Evolutionary conservation across 2,329 filamentous ascomycete genomes (phyloP), one percentile per base, ranked within the genome.

Genomic region (Ophiostoma montium): DNA sequence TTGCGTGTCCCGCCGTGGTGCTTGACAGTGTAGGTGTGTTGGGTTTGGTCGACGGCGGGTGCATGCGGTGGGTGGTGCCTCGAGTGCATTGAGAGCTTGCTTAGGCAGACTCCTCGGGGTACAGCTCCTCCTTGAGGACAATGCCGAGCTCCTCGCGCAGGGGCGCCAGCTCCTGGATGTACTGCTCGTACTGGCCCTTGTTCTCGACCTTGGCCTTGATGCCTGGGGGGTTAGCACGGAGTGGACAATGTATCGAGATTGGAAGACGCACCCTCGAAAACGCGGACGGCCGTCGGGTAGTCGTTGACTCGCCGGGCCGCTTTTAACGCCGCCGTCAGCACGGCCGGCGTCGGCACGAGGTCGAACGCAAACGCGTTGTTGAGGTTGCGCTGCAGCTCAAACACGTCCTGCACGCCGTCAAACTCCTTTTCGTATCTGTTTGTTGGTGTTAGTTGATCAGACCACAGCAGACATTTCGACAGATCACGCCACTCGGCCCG

Each of bases 291-390:
- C 57, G 92, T 98, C 58, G 92, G 92, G 75, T 83, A 96, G 76
- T 98, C 92, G 70, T 98, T 95, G 66, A 98, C 92, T 68, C 92
- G 80, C 68, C 92, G 79, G 59, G 92, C 92, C 61, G 92, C 92
- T 71, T 84, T 88, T 62, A 98, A 80, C 57, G 92, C 92, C 61
- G 92, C 89, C 61, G 79, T 80, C 68, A 95, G 78, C 65, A 98
- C 92, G 59, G 86, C 80, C 57, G 90, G 82, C 41, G 90, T 92
- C 63, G 94, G 92, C 58, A 98, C 92, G 63, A 98, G 84, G 82
- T 98, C 92, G 82, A 98, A 98, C 65, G 92, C 92, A 72, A 98
- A 98, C 67, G 88, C 90, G 74, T 96, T 96, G 82, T 96, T 96
- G 63, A 95, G 77, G 75, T 94, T 95, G 69, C 88, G 85, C 75